These are phyloP conservation scores for Arabidopsis arenosa DNA, from an alignment of 345 rosid species.

Conservation along the genomic window DNA sequence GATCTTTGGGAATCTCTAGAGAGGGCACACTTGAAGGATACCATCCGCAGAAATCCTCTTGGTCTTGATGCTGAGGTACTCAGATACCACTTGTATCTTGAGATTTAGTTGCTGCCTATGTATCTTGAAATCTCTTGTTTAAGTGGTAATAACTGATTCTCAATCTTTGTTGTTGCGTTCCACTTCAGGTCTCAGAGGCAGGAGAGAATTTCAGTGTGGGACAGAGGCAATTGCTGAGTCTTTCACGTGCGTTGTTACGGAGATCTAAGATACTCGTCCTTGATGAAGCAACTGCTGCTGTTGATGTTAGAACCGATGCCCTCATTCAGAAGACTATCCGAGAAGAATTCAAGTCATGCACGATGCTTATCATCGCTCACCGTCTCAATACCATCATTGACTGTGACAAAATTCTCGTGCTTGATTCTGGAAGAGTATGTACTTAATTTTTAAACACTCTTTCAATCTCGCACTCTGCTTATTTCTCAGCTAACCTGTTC, in stretches of 20 bases:
- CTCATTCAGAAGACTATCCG: slow-evolving; percentile 74
- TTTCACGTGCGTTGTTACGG: slow-evolving; percentile 76
- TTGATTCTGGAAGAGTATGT: slow-evolving; percentile 66
- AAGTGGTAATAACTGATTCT: not conserved
- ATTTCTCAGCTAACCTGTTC: slow-evolving; percentile 28
- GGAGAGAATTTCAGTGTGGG: slow-evolving; percentile 97
- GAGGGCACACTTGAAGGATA: slow-evolving; percentile 45
- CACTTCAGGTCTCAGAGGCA: slow-evolving; percentile 71
- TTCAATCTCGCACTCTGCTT: slow-evolving; percentile 1
- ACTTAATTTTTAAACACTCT: not conserved
- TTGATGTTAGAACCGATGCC: slow-evolving; percentile 84
- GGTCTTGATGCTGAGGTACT: slow-evolving; percentile 53
- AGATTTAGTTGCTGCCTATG: slow-evolving; percentile 53
- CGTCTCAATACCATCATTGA: slow-evolving; percentile 83
- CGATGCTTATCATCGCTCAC: slow-evolving; percentile 86
- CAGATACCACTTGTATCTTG: slow-evolving; percentile 50
- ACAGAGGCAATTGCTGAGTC: slow-evolving; percentile 89
- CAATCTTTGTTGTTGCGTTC: slow-evolving; percentile 21
- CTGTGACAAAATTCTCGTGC: slow-evolving; percentile 86
- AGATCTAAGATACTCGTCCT: slow-evolving; percentile 71
- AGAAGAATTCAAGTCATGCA: slow-evolving; percentile 75
- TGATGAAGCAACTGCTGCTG: slow-evolving; percentile 91
- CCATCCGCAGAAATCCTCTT: slow-evolving; percentile 47
- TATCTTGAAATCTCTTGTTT: not conserved
- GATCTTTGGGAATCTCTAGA: slow-evolving; percentile 62